Base-by-base conservation (phyloP, 1,284 basidiomycete species). In the Tremellales sp. region DNA sequence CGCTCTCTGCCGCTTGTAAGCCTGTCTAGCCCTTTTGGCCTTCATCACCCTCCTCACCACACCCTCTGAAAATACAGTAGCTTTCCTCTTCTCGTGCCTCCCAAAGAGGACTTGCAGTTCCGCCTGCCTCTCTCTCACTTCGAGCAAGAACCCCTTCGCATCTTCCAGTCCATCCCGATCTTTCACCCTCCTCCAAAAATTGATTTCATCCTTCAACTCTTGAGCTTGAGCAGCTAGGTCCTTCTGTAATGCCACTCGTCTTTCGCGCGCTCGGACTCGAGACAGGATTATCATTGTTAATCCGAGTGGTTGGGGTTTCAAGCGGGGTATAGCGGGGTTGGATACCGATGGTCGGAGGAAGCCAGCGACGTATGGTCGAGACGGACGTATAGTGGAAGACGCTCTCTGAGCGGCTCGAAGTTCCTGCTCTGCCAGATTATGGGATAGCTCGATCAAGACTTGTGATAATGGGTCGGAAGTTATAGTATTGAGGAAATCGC, bases 261-360 rank as follows among this genome's bases (percentile, higher is more conserved):
- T 69, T 13, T 77, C 76, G 5, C 82, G 77, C 1, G 78, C 75
- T 13, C 67, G 60, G 17, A 81, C 76, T 1, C 90, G 80, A 15
- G 77, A 76, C 19, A 71, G 64, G 27, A 92, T 87, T 77, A 89
- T 88, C 62, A 80, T 78, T 0, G 80, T 79, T 36, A 90, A 79
- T 13, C 79, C 75, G 2, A 72, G 54, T 0, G 90, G 89, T 56
- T 92, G 88, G 0, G 86, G 87, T 48, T 80, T 82, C 58, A 92
- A 72, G 0, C 86, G 80, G 0, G 88, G 88, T 6, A 92, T 77
- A 0, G 86, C 84, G 0, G 72, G 76, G 64, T 87, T 82, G 70
- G 74, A 82, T 6, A 80, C 45, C 0, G 83, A 78, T 0, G 86
- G 79, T 10, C 81, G 81, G 23, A 88, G 64, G 62, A 82, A 80